phyloP scores from a whole-genome alignment of 2,329 filamentous ascomycete genomes.

The Cladosporium colombiae region DNA sequence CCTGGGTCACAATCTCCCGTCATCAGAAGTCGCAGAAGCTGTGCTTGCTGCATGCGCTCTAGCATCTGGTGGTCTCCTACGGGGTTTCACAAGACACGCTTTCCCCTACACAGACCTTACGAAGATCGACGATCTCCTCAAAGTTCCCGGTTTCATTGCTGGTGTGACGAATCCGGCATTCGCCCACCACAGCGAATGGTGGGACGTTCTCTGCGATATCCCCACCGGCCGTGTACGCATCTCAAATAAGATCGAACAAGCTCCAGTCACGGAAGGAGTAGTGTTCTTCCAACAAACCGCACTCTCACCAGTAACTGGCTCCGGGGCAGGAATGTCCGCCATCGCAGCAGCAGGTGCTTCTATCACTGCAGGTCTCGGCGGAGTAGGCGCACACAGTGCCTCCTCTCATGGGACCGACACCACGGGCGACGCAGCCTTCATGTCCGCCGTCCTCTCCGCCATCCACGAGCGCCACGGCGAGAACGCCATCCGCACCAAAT shows the following conservation, averaged over 20 bases:
- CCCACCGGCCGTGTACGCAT: slow-evolving; percentile 93
- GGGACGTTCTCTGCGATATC: slow-evolving; percentile 93
- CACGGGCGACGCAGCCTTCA: slow-evolving; percentile 86
- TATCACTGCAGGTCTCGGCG: slow-evolving; percentile 40
- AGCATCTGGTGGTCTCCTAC: slow-evolving; percentile 85
- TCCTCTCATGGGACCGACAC: slow-evolving; percentile 52
- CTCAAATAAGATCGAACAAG: slow-evolving; percentile 79
- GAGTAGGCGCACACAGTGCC: slow-evolving; percentile 24
- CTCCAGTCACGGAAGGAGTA: slow-evolving; percentile 79
- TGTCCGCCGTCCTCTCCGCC: slow-evolving; percentile 79
- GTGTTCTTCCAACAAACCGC: slow-evolving; percentile 75
- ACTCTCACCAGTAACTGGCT: slow-evolving; percentile 1
- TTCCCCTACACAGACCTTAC: slow-evolving; percentile 98
- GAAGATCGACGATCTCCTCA: slow-evolving; percentile 93
- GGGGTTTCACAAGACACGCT: slow-evolving; percentile 92
- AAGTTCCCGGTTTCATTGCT: slow-evolving; percentile 95
- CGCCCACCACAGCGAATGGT: slow-evolving; percentile 93
- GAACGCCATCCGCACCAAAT: slow-evolving; percentile 85
- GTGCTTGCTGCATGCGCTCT: slow-evolving; percentile 95
- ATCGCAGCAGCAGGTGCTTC: slow-evolving; percentile 35
- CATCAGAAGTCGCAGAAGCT: slow-evolving; percentile 95
- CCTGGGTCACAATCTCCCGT: slow-evolving; percentile 90
- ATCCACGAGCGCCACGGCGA: slow-evolving; percentile 87
- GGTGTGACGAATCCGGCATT: slow-evolving; percentile 98
- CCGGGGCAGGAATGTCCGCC: slow-evolving; percentile 30